Conservation (phyloP, 2,329 filamentous ascomycete species). For the Cladophialophora chaetospira region DNA sequence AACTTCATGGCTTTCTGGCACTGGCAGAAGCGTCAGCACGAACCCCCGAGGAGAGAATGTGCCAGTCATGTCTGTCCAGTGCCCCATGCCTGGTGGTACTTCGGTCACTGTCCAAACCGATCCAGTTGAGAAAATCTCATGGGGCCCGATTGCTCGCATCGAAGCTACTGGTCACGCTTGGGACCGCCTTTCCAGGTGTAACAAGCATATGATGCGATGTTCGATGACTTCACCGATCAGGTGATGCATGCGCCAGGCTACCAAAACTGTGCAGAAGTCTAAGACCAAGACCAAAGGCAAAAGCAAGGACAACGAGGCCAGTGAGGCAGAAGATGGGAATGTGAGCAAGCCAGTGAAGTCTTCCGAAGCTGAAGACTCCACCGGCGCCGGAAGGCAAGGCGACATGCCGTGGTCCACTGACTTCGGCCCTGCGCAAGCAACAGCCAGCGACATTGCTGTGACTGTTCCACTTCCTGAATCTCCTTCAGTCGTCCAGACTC, state of each 20-base stretch:
- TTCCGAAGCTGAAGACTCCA: not conserved
- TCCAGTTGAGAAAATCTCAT: conserved; percentile 19
- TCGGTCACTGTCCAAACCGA: conserved; percentile 8
- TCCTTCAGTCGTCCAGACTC: too few species aligned
- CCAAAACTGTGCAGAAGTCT: not conserved
- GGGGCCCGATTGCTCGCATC: conserved; percentile 16
- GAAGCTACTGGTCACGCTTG: conserved; percentile 11
- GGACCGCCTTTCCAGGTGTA: too few species aligned
- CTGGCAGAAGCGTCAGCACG: too few species aligned
- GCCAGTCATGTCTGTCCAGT: conserved; percentile 17
- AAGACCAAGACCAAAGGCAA: not conserved
- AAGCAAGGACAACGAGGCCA: not conserved
- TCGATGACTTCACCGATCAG: too few species aligned
- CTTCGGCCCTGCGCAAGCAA: too few species aligned
- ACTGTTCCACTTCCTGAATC: too few species aligned
- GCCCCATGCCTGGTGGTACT: conserved; percentile 18
- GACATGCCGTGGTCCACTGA: too few species aligned
- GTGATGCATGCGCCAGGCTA: not conserved
- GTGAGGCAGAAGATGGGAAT: not conserved
- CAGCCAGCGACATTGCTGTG: too few species aligned
- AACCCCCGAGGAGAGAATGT: not conserved
- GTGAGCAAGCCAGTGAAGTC: not conserved
- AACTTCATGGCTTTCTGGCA: too few species aligned
- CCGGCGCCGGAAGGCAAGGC: not conserved
- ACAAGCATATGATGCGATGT: too few species aligned